These are phyloP conservation scores for Sphaceloma murrayae DNA, from an alignment of 2,329 filamentous ascomycete genomes.

Conservation along the genomic window DNA sequence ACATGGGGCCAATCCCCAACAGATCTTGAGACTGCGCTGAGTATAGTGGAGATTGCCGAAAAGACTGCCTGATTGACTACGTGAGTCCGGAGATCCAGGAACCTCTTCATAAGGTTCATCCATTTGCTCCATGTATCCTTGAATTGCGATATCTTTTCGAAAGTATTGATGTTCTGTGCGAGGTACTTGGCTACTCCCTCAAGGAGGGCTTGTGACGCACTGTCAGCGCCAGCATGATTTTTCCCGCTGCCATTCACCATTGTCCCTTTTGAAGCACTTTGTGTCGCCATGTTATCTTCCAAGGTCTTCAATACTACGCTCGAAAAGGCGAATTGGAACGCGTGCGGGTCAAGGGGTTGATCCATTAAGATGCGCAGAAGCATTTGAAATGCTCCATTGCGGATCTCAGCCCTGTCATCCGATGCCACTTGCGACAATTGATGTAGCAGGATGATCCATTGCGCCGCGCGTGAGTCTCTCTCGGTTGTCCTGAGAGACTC, in stretches of 20 bases:
- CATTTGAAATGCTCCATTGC: constrained; percentile 85
- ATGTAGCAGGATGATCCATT: constrained; percentile 70
- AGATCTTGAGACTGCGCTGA: constrained; percentile 26
- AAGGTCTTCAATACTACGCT: constrained; percentile 72
- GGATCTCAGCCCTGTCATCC: constrained; percentile 62
- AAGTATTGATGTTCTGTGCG: constrained; percentile 63
- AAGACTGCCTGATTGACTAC: constrained; percentile 36
- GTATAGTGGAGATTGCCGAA: constrained; percentile 31
- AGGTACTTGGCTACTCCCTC: constrained; percentile 64
- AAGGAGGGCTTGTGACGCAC: constrained; percentile 65
- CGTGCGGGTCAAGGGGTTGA: constrained; percentile 62
- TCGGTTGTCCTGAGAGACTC: constrained; percentile 34
- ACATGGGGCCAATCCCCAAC: constrained; percentile 23
- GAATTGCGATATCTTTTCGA: constrained; percentile 58
- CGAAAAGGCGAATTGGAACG: constrained; percentile 76
- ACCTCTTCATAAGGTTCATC: constrained; percentile 55
- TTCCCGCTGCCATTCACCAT: constrained; percentile 18
- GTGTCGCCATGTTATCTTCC: constrained; percentile 21
- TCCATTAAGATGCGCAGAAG: constrained; percentile 85
- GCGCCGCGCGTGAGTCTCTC: constrained; percentile 52
- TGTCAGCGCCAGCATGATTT: constrained; percentile 30
- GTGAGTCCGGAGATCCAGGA: constrained; percentile 34
- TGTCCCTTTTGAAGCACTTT: constrained; percentile 17
- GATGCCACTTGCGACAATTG: constrained; percentile 61
- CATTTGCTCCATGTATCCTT: constrained; percentile 66